Evolutionary conservation across 2,329 filamentous ascomycete genomes (phyloP), one percentile per base, ranked within the genome.

Genomic region (Clathrospora elynae): DNA sequence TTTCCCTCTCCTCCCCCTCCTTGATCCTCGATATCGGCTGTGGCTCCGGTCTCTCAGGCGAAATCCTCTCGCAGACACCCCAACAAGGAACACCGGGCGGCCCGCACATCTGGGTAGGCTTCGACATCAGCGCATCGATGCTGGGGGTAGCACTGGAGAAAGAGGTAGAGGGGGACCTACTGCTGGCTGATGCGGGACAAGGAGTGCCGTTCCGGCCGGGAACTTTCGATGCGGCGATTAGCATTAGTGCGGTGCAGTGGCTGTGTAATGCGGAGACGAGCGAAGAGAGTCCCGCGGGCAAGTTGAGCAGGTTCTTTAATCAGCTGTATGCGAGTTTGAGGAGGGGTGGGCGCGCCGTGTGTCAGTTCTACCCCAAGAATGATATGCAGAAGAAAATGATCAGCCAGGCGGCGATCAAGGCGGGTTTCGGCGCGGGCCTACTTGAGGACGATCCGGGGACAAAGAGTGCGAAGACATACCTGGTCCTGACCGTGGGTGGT

Each of bases 281-380:
- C 64, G 90, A 95, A 35, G 91, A 93, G 0, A 88, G 82, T 1
- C 87, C 90, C 1, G 81, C 87, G 18, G 89, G 87, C 0, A 77
- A 93, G 5, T 72, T 99, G 17, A 80, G 82, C 4, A 78, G 92
- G 30, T 99, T 99, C 67, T 99, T 99, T 71, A 90, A 95, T 61
- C 90, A 90, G 0, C 73, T 99, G 2, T 99, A 97, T 71, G 87
- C 90, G 0, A 85, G 84, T 47, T 73, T 99, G 51, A 83, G 85
- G 52, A 78, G 93, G 13, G 93, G 93, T 5, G 93, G 90, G 1
- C 81, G 90, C 24, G 93, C 93, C 0, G 92, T 97, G 10, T 96
- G 91, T 67, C 93, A 99, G 65, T 99, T 99, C 71, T 99, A 99
- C 69, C 93, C 93, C 2, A 96, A 96, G 74, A 97, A 99, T 68